phyloP scores from a whole-genome alignment of 139 green algal genomes.

The Volvox africanus region DNA sequence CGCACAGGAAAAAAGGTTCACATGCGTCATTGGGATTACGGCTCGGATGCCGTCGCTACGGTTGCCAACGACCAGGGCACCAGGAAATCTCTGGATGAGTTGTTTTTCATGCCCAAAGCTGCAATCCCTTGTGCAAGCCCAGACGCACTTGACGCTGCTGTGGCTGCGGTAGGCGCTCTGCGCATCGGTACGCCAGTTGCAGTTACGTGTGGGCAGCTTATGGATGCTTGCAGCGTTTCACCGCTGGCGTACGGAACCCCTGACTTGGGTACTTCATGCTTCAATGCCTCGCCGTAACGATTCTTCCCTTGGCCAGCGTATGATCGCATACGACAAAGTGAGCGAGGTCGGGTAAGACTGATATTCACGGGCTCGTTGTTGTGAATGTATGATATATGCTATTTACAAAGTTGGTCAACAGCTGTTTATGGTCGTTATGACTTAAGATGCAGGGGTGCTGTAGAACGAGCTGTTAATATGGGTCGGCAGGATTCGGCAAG shows the following conservation, averaged over 20 bases:
- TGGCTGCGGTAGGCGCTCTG: not conserved
- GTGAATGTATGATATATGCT: too few species aligned
- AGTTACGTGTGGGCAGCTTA: not conserved
- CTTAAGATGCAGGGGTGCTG: not conserved
- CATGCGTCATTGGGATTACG: conserved; percentile 26
- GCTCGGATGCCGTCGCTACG: not conserved
- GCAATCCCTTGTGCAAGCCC: not conserved
- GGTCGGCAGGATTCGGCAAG: too few species aligned
- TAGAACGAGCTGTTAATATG: too few species aligned
- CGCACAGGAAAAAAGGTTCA: conserved; percentile 2
- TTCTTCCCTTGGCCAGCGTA: too few species aligned
- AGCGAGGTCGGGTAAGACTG: too few species aligned
- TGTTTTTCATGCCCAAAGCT: not conserved
- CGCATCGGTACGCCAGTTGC: conserved; percentile 16
- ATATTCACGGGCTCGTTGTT: too few species aligned
- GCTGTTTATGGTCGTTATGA: not conserved
- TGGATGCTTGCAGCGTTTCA: not conserved
- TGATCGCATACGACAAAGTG: too few species aligned
- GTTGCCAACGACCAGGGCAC: not conserved
- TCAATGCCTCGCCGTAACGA: too few species aligned
- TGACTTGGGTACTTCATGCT: too few species aligned
- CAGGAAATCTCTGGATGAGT: not conserved
- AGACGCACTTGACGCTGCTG: not conserved
- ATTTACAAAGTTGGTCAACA: too few species aligned
- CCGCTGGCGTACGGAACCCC: too few species aligned